A percentile compares a stretch with the other conserved stretches of the same genome.
Evolutionary conservation across 768 basidiomycete species (phyloP).

Genomic region (Rhodosporidiobolus sp.): DNA sequence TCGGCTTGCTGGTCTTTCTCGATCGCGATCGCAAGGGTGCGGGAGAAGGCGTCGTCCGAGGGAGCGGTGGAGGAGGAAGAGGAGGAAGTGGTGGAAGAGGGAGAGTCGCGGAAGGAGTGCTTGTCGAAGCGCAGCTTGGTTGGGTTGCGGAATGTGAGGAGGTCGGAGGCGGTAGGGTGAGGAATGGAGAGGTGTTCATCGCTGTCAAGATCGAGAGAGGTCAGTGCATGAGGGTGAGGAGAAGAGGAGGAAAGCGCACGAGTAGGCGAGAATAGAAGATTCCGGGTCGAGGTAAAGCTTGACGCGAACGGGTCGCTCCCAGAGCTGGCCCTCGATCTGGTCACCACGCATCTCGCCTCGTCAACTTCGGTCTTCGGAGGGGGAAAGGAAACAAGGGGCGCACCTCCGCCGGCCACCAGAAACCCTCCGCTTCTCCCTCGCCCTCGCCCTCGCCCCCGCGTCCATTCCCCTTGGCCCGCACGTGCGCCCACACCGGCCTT

Average conservation of each 20-base stretch:
- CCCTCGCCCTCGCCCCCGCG: background rate
- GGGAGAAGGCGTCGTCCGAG: background rate
- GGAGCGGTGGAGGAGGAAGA: background rate
- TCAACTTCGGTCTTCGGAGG: too few species aligned
- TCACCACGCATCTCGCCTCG: too few species aligned
- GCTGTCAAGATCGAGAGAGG: background rate
- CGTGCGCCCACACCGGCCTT: conserved; percentile 21
- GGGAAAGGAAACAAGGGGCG: background rate
- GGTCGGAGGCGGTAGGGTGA: conserved; percentile 9
- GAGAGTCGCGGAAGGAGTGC: conserved; percentile 13
- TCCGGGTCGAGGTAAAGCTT: conserved; percentile 18
- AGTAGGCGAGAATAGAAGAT: background rate
- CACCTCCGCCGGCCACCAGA: conserved; percentile 29
- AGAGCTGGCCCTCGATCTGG: conserved; percentile 1
- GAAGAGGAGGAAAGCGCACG: background rate
- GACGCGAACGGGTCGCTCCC: conserved; percentile 3
- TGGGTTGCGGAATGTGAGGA: conserved; percentile 13
- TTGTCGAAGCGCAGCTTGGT: conserved; percentile 15
- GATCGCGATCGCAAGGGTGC: background rate
- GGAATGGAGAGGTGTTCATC: background rate
- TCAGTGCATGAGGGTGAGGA: background rate
- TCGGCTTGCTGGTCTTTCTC: background rate
- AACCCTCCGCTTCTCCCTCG: conserved; percentile 1
- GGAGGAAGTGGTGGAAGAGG: too few species aligned
- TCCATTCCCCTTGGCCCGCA: background rate